phyloP scores from a whole-genome alignment of 2,329 filamentous ascomycete genomes.

The Cladophialophora carrionii region DNA sequence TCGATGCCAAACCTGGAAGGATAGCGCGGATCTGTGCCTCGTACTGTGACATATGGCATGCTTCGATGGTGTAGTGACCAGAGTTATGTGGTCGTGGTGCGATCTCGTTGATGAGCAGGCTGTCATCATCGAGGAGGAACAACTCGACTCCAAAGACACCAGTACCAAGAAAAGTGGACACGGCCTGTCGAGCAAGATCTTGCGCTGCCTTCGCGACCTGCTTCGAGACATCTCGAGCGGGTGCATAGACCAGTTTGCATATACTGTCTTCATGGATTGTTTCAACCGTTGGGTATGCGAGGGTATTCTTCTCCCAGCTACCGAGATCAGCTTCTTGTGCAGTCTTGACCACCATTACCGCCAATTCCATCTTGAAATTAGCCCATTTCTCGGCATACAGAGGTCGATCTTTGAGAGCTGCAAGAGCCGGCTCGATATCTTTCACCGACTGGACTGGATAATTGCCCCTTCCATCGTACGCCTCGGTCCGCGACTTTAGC shows the following conservation, averaged over 20 bases:
- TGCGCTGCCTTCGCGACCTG: conserved; percentile 68
- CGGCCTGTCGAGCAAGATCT: conserved; percentile 75
- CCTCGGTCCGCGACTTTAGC: conserved; percentile 81
- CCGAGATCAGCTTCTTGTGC: conserved; percentile 64
- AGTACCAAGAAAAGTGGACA: conserved; percentile 79
- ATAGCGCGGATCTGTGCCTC: conserved; percentile 87
- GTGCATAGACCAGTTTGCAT: conserved; percentile 88
- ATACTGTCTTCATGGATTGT: conserved; percentile 95
- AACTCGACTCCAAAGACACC: conserved; percentile 97
- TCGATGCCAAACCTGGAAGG: conserved; percentile 59
- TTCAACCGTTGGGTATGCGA: conserved; percentile 88
- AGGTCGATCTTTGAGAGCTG: conserved; percentile 69
- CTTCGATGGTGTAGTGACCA: conserved; percentile 94
- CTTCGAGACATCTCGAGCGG: conserved; percentile 70
- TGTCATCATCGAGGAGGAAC: conserved; percentile 77
- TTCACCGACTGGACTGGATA: conserved; percentile 63
- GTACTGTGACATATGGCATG: conserved; percentile 86
- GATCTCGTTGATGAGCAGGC: conserved; percentile 81
- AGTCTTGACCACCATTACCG: conserved; percentile 93
- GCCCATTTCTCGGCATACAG: conserved; percentile 91
- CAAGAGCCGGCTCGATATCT: conserved; percentile 68
- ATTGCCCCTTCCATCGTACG: conserved; percentile 78
- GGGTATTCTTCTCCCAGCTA: conserved; percentile 43
- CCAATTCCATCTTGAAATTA: conserved; percentile 81
- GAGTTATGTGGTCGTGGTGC: conserved; percentile 86